These are phyloP conservation scores for Evansstolkia leycettana DNA, from an alignment of 495 filamentous ascomycete genomes.

Conservation along the genomic window DNA sequence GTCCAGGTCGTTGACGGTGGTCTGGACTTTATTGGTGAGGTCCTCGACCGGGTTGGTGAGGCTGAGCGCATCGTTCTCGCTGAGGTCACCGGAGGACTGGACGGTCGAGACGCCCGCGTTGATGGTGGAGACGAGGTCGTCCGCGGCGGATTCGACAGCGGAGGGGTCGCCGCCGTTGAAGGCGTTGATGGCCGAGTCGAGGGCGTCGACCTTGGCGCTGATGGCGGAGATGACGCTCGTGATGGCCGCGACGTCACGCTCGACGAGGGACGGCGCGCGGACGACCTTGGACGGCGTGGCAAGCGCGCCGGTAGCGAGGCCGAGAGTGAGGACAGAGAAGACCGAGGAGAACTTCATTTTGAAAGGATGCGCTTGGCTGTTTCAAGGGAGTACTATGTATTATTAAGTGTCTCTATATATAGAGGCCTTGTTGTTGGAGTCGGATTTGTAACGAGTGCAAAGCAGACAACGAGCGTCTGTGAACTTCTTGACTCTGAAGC, in stretches of 20 bases:
- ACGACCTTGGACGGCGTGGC: slow-evolving; percentile 12
- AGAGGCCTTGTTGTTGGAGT: neutral
- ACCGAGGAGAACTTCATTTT: slow-evolving; percentile 31
- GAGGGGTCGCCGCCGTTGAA: slow-evolving; percentile 20
- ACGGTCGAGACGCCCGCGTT: slow-evolving; percentile 17
- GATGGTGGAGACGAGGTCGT: slow-evolving; percentile 20
- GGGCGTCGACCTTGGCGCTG: slow-evolving; percentile 14
- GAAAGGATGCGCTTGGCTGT: slow-evolving; percentile 1
- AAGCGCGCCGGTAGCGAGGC: slow-evolving; percentile 13
- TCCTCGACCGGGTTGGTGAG: slow-evolving; percentile 21
- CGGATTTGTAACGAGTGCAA: neutral
- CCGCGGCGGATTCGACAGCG: slow-evolving; percentile 18
- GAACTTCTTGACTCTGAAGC: no score
- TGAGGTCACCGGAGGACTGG: slow-evolving; percentile 10
- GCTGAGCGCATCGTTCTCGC: slow-evolving; percentile 15
- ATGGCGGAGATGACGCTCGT: slow-evolving; percentile 19
- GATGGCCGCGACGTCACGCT: slow-evolving; percentile 21
- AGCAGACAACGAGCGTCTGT: no score
- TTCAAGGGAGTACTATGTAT: neutral
- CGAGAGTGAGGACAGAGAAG: slow-evolving; percentile 19
- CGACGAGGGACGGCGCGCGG: slow-evolving; percentile 10
- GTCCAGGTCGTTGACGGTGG: slow-evolving; percentile 17
- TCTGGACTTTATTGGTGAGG: slow-evolving; percentile 17
- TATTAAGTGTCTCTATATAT: neutral
- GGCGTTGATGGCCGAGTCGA: slow-evolving; percentile 21